phyloP scores from a whole-genome alignment of 768 basidiomycete genomes.

The Cystofilobasidium capitatum region DNA sequence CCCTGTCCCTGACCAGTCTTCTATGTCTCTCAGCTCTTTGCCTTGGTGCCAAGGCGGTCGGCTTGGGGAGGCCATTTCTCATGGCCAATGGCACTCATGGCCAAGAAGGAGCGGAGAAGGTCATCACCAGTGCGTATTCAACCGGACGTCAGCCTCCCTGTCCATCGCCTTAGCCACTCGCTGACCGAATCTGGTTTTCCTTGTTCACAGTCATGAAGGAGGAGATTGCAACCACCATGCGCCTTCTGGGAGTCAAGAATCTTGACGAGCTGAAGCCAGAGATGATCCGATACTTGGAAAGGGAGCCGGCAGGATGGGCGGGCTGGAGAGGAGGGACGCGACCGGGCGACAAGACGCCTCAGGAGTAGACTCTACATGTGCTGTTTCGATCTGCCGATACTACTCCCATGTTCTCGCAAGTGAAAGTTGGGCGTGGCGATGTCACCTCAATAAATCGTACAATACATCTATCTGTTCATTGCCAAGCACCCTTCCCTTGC shows the following conservation, averaged over 20 bases:
- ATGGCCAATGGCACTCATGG: slow-evolving; percentile 40
- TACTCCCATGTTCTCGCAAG: too few species aligned
- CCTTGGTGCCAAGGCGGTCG: slow-evolving; percentile 45
- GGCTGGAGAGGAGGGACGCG: neutral
- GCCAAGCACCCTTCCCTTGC: too few species aligned
- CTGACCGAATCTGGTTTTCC: neutral
- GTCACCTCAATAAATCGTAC: too few species aligned
- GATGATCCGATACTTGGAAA: slow-evolving; percentile 30
- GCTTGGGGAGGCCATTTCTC: slow-evolving; percentile 41
- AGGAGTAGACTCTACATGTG: too few species aligned
- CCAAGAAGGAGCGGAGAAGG: slow-evolving; percentile 38
- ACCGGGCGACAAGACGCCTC: too few species aligned
- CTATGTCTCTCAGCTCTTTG: slow-evolving; percentile 51
- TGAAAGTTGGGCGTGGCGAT: too few species aligned
- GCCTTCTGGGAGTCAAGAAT: slow-evolving; percentile 41
- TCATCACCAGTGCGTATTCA: slow-evolving; percentile 29
- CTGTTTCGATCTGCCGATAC: too few species aligned
- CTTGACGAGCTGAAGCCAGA: slow-evolving; percentile 40
- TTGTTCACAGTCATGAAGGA: slow-evolving; percentile 39
- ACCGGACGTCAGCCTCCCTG: too few species aligned
- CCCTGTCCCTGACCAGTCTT: neutral
- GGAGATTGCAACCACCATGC: slow-evolving; percentile 43
- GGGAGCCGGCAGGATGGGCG: slow-evolving; percentile 8
- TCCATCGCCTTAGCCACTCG: too few species aligned
- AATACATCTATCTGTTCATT: too few species aligned